Evolutionary conservation across 2,329 filamentous ascomycete species (phyloP), one percentile per base, ranked within the genome.

Genomic region (Verticillium nubilum): DNA sequence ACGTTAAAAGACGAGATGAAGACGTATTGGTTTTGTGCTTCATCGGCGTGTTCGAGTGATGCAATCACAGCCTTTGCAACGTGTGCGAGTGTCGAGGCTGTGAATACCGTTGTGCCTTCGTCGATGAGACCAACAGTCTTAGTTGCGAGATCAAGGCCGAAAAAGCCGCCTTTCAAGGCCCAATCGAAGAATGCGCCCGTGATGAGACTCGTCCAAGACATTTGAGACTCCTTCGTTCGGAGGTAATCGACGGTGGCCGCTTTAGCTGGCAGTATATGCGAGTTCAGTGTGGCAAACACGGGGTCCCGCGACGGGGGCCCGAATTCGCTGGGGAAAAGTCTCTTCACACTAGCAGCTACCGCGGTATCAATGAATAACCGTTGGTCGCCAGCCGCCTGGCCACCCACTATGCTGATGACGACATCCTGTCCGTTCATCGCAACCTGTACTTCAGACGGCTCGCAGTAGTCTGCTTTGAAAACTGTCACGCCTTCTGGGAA

Each of bases 321-420:
- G 54, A 79, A 88, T 61, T 88, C 85, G 3, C 81, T 82, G 1
- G 85, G 84, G 28, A 88, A 72, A 72, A 87, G 86, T 17, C 84
- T 78, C 64, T 82, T 77, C 9, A 88, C 84, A 6, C 83, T 81
- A 0, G 84, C 84, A 5, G 78, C 78, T 52, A 83, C 76, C 15
- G 84, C 78, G 1, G 85, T 86, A 56, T 88, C 80, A 17, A 58
- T 4, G 31, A 86, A 19, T 5, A 58, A 53, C 52, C 31, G 13
- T 70, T 70, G 54, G 63, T 85, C 81, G 1, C 76, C 67, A 37
- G 85, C 71, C 0, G 78, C 73, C 2, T 74, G 73, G 15, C 67
- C 65, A 4, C 61, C 65, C 31, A 74, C 23, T 10, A 69, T 65
- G 1, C 71, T 70, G 26, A 87, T 69, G 15, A 87, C 74, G 1